Evolutionary conservation across 306 rosid species (phyloP).

Genomic region (Trifolium repens): DNA sequence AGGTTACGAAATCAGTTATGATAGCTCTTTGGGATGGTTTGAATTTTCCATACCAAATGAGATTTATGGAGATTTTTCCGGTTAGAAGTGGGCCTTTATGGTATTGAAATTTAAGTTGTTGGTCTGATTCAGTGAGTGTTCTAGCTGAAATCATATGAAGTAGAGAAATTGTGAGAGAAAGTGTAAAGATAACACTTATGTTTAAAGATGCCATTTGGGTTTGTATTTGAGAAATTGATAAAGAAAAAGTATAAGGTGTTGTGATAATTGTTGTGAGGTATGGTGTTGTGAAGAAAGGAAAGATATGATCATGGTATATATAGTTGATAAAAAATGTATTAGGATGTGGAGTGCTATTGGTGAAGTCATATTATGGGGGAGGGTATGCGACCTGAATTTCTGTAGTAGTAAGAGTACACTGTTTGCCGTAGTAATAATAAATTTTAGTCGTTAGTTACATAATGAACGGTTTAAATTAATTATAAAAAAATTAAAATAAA

Average conservation of each 20-base stretch:
- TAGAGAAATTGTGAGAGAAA: constrained; percentile 37
- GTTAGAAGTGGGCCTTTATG: constrained; percentile 48
- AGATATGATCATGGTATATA: too few species aligned
- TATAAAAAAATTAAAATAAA: too few species aligned
- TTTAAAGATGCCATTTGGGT: constrained; percentile 41
- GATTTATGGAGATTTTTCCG: constrained; percentile 46
- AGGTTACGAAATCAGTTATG: constrained; percentile 51
- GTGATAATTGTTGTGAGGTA: neutral
- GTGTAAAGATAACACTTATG: neutral
- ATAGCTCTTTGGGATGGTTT: constrained; percentile 60
- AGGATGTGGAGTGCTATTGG: neutral
- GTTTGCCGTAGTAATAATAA: too few species aligned
- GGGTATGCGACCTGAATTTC: too few species aligned
- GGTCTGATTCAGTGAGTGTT: constrained; percentile 31
- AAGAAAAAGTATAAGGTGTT: neutral
- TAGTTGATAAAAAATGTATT: too few species aligned
- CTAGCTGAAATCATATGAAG: constrained; percentile 43
- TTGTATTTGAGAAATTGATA: neutral
- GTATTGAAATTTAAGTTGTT: constrained; percentile 45
- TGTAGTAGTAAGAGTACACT: too few species aligned
- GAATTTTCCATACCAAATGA: constrained; percentile 65
- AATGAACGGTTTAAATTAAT: too few species aligned
- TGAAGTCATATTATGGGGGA: constrained; percentile 24
- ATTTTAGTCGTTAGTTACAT: too few species aligned
- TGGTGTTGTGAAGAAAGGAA: too few species aligned